phyloP scores from a whole-genome alignment of 495 filamentous ascomycete genomes.

The Neurospora sp. region DNA sequence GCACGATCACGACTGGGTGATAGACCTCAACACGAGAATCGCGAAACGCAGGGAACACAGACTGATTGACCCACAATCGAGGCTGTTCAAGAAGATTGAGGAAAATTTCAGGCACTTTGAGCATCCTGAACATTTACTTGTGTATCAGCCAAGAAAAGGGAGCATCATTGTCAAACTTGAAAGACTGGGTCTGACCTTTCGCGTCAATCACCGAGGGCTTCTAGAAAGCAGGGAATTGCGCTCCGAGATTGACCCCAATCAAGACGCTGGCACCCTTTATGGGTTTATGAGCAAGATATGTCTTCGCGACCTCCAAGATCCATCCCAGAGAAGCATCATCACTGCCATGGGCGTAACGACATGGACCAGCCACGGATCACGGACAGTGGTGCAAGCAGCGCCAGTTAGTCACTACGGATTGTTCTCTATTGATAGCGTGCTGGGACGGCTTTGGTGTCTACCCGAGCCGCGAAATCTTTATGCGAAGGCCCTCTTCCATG shows the following conservation, averaged over 20 bases:
- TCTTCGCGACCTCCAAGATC: not conserved
- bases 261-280: constrained; percentile 2
- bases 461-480: constrained; percentile 1
- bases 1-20: not conserved
- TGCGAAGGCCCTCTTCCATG: not conserved
- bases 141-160: not conserved
- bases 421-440: not conserved
- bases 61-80: not conserved
- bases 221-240: not conserved
- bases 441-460: not conserved
- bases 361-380: not conserved
- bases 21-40: not conserved
- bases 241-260: constrained; percentile 1
- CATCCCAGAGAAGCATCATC: not conserved
- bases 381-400: not conserved
- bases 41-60: not conserved
- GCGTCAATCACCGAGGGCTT: not conserved
- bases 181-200: not conserved
- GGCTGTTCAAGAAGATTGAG: not conserved
- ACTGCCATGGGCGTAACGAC: not conserved
- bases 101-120: not conserved
- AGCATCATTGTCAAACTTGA: not conserved
- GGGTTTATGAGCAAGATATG: not conserved
- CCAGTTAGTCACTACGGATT: not conserved
- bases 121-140: not conserved